Base-by-base conservation (phyloP, 345 rosid species). In the Clarkia xantiana region DNA sequence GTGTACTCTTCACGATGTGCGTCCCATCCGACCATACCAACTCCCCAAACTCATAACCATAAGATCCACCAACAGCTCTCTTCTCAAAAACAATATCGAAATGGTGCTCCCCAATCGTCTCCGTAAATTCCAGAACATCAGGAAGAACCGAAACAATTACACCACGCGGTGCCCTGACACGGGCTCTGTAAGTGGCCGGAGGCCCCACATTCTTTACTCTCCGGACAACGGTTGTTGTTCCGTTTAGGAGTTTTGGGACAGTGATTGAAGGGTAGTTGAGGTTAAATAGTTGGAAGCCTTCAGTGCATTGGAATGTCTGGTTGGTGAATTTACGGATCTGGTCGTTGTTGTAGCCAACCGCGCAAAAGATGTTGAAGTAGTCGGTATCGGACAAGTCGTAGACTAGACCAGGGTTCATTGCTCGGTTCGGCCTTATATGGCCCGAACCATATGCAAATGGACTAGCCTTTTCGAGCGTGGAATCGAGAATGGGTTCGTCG, bases 231-330 rank as follows among this genome's bases (percentile, higher is more conserved):
- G 1, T n/a, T 1, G 63, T 63, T 7, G 42, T 16, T 0, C 58
- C 9, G 47, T 41, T 52, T n/a, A n/a, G n/a, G 0, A 77, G 72
- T 12, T 45, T 14, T 0, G 60, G 62, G 49, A 73, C 53, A 11
- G 76, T 12, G 51, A 81, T 65, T 9, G 84, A 71, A 14, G 88
- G 84, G 64, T 77, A 73, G 76, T 81, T 81, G 47, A 77, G 67
- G 41, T 69, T 54, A 3, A 22, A 18, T 4, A 74, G 1, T 0
- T 18, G 56, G 53, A 53, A 64, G 1, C 60, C 25, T 40, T 62
- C 18, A 0, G 74, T 66, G 40, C 84, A 75, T 6, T 14, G 1
- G 65, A 64, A 58, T 14, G 67, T 59, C 42, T 48, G 48, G 0
- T 55, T 52, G 0, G 59, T 41, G 53, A 69, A 59, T 6, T 57